Evolutionary conservation across 805 yeast species (phyloP).

Genomic region (Saccharomycopsis microspora): DNA sequence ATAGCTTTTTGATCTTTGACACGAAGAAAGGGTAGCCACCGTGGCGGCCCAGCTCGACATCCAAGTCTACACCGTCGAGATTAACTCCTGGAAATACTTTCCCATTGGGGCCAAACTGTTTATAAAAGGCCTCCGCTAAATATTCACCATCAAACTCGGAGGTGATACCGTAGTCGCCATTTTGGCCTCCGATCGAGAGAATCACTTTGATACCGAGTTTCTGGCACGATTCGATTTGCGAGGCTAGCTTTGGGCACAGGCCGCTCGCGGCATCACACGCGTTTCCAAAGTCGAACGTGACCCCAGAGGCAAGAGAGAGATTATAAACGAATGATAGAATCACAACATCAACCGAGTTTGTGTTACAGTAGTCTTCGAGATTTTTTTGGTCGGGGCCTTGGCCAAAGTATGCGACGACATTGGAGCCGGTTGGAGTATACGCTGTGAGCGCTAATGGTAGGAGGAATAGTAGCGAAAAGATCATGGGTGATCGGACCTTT

Average conservation of each 20-base stretch:
- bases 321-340: conserved; percentile 25
- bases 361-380: conserved; percentile 10
- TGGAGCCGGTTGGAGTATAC: conserved; percentile 16
- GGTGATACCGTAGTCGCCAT: conserved; percentile 35
- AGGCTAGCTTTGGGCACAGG: conserved; percentile 29
- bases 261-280: conserved; percentile 1
- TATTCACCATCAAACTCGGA: background rate
- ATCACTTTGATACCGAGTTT: conserved; percentile 61
- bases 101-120: conserved; percentile 7
- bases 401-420: conserved; percentile 70
- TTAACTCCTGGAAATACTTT: conserved; percentile 42
- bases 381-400: conserved; percentile 33
- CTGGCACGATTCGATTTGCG: conserved; percentile 70
- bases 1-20: conserved; percentile 21
- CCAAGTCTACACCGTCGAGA: conserved; percentile 89
- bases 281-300: conserved; percentile 6
- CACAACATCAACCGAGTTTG: conserved; percentile 21
- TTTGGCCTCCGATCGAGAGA: conserved; percentile 61
- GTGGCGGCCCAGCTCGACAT: conserved; percentile 56
- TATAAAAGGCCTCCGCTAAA: conserved; percentile 3
- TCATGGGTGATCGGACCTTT: background rate
- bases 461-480: background rate
- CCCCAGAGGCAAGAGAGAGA: background rate
- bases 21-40: conserved; percentile 61
- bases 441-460: background rate